Base-by-base conservation (phyloP, 345 rosid species). In the Iberis pinnata region DNA sequence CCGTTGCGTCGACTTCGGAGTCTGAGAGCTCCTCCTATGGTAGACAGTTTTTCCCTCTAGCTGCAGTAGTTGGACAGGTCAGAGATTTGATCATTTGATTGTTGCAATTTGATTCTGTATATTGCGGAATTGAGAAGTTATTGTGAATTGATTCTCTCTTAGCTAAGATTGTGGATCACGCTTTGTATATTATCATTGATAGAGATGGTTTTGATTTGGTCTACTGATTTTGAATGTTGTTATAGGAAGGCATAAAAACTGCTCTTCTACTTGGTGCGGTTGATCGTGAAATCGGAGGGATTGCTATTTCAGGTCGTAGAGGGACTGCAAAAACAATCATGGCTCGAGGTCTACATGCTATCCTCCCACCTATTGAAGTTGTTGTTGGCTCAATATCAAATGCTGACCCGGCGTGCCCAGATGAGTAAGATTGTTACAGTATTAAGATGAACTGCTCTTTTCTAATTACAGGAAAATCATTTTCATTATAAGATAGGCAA, bases 1-100 rank as follows among this genome's bases (percentile, higher is more conserved):
- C 73, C 22, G 76, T 80, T 37, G 18, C 68, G 12, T 40, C 68
- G 2, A 61, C 42, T 20, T 38, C 73, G 10, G 53, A 64, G 46
- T 61, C 10, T 19, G 76, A 71, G 2, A 65, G 37, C 16, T 18
- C 72, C 45, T 66, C 78, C 42, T 84, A 75, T 44, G 96, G 98
- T 12, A 59, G 96, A 18, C 83, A 63, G 75, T 82, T 41, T 77
- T 90, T 90, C 67, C 96, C 96, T 46, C 50, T 90, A 16, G 98
- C 96, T 41, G 98, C 96, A 22, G 95, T 90, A 6, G 92, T 90
- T 56, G 92, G 96, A 35, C 98, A 90, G 84, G 96, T 90, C 45
- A 54, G 61, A 6, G 9, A 47, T 10, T 65, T 42, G 39, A 27
- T 40, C 29, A 9, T 48, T 18, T 8, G 7, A 14, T 38, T 53